Evolutionary conservation across 2,329 filamentous ascomycete genomes (phyloP).

Genomic region (Hansfordia pulvinata): DNA sequence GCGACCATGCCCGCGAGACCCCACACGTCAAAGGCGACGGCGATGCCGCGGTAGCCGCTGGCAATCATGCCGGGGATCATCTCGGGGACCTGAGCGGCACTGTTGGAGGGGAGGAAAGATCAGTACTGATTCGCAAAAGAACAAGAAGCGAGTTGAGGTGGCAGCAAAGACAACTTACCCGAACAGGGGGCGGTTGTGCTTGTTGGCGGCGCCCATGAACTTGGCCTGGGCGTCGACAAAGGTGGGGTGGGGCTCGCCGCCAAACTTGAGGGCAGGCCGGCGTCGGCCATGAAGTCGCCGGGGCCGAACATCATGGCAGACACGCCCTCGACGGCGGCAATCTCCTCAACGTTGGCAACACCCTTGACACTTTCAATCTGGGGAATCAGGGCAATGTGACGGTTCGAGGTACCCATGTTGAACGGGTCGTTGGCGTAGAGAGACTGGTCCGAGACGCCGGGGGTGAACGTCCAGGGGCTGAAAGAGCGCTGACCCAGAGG

Average conservation of each 20-base stretch:
- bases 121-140: neutral
- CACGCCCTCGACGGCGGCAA: slow-evolving; percentile 7
- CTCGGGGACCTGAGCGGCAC: slow-evolving; percentile 38
- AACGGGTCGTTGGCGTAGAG: slow-evolving; percentile 8
- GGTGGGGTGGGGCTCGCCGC: slow-evolving; percentile 2
- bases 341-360: slow-evolving; percentile 10
- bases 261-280: slow-evolving; percentile 4
- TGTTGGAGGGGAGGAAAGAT: slow-evolving; percentile 27
- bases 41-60: slow-evolving; percentile 4
- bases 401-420: slow-evolving; percentile 11
- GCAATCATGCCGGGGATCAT: slow-evolving; percentile 5
- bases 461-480: slow-evolving; percentile 9
- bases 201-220: slow-evolving; percentile 3
- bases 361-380: slow-evolving; percentile 11
- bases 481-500: slow-evolving; percentile 7
- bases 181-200: slow-evolving; percentile 8
- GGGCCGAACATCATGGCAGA: slow-evolving; percentile 9
- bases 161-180: slow-evolving; percentile 5
- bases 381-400: slow-evolving; percentile 9
- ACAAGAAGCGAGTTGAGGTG: too few species aligned
- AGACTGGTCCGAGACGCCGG: slow-evolving; percentile 8
- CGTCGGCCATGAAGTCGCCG: slow-evolving; percentile 7
- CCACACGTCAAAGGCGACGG: slow-evolving; percentile 6
- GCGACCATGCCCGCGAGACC: slow-evolving; percentile 4
- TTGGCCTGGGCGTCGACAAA: slow-evolving; percentile 6